A percentile compares a stretch with the other conserved stretches of the same genome.
Conservation (phyloP, 208 protist species). For the Wallacemonas sp. region DNA sequence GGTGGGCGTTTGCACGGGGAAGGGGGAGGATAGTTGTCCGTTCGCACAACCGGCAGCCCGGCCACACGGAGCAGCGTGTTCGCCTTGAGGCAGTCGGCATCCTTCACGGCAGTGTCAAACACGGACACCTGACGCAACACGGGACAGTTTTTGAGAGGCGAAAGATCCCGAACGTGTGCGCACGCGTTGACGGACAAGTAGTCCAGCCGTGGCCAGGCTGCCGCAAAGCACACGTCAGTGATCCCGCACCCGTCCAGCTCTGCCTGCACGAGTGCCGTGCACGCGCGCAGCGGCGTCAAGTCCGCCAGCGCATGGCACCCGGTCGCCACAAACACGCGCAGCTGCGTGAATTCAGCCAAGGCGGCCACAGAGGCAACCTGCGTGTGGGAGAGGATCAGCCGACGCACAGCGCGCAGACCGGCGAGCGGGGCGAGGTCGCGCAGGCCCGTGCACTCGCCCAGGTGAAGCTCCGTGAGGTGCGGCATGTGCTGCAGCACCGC, state of each 20-base stretch:
- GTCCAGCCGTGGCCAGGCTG: neutral
- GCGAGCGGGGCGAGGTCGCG: neutral
- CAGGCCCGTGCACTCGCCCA: neutral
- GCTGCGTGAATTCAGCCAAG: neutral
- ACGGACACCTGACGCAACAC: neutral
- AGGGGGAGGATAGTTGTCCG: neutral
- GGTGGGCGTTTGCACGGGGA: neutral
- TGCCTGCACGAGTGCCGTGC: neutral
- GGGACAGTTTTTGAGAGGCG: neutral
- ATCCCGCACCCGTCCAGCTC: neutral
- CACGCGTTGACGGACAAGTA: neutral
- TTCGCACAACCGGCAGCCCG: neutral
- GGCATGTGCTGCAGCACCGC: neutral
- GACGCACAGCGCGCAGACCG: too few species aligned
- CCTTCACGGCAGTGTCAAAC: neutral
- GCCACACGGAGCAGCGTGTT: neutral
- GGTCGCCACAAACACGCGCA: neutral
- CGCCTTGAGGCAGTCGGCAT: neutral
- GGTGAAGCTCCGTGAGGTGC: neutral
- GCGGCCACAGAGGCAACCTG: neutral
- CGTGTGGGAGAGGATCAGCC: neutral
- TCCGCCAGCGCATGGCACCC: neutral
- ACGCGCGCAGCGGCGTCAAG: neutral
- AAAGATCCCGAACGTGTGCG: neutral
- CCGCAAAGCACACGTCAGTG: neutral